Conservation (phyloP, 148 eudicot genomes). For the Dianthus caryophyllus region DNA sequence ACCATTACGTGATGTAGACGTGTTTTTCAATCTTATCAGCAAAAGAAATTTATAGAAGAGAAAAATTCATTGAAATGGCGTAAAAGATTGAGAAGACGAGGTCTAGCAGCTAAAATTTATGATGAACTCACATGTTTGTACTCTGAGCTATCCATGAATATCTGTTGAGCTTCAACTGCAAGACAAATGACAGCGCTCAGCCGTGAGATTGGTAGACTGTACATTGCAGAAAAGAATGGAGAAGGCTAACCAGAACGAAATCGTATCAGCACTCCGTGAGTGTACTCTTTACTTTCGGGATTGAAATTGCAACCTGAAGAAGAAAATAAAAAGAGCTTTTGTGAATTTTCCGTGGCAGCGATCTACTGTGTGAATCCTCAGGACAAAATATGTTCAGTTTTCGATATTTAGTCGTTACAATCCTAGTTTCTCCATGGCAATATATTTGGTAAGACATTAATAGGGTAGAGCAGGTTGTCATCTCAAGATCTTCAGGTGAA, state of each 20-base stretch:
- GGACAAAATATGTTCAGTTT: background rate
- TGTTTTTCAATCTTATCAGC: background rate
- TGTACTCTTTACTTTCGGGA: slow-evolving; percentile 42
- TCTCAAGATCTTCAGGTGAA: background rate
- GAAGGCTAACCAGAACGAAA: slow-evolving; percentile 67
- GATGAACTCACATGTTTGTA: slow-evolving; percentile 53
- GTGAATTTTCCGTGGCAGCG: background rate
- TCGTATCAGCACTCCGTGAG: slow-evolving; percentile 62
- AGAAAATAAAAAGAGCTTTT: background rate
- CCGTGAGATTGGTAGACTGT: background rate
- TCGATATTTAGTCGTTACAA: background rate
- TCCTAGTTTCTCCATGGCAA: background rate
- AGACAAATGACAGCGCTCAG: slow-evolving; percentile 22
- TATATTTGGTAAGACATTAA: background rate
- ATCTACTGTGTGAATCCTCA: background rate
- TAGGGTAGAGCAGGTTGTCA: background rate
- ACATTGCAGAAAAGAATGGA: background rate
- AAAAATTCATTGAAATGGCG: background rate
- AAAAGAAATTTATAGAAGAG: background rate
- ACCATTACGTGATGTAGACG: background rate
- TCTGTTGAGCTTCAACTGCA: slow-evolving; percentile 73
- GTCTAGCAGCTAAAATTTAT: background rate
- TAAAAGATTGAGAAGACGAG: background rate
- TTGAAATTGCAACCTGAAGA: slow-evolving; percentile 59
- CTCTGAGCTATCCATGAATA: slow-evolving; percentile 66